Base-by-base conservation (phyloP, 2,329 filamentous ascomycete genomes). In the Venturia pyrina region DNA sequence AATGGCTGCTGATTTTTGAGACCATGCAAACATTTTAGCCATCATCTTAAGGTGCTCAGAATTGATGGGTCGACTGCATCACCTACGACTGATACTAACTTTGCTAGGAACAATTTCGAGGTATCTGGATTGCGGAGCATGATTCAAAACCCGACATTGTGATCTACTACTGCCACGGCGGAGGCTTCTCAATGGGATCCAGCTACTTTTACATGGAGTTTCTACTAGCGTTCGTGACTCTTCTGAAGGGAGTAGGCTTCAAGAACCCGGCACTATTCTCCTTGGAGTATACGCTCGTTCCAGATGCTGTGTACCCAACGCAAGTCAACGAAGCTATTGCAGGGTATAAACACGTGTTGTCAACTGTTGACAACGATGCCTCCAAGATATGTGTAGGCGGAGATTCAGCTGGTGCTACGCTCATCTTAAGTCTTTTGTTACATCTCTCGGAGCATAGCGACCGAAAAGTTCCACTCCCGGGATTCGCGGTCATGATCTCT, bases 181-280 rank as follows among this genome's bases (percentile, higher is more conserved):
- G 91, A 28, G 91, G 91, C 0, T 95, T 96, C 74, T 85, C 86
- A 7, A 90, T 96, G 87, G 91, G 91, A 3, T 91, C 89, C 15
- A 81, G 83, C 21, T 89, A 89, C 77, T 96, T 96, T 75, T 96
- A 96, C 74, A 83, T 93, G 44, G 91, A 96, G 71, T 95, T 93
- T 70, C 80, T 96, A 2, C 78, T 93, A 65, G 84, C 86, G 10
- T 91, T 88, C 87, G 78, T 90, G 15, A 80, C 82, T 56, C 77
- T 91, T 21, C 80, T 96, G 48, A 81, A 85, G 65, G 77, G 83
- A 28, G 78, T 81, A 21, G 89, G 88, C 1, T 93, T 89, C 74
- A 74, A 78, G 11, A 95, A 93, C 71, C 91, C 91, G 0, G 88
- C 89, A 28, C 83, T 95, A 3, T 91, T 95, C 72, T 86, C 88